Base-by-base conservation (phyloP, 768 basidiomycete genomes). In the Rhizopogon sp. region DNA sequence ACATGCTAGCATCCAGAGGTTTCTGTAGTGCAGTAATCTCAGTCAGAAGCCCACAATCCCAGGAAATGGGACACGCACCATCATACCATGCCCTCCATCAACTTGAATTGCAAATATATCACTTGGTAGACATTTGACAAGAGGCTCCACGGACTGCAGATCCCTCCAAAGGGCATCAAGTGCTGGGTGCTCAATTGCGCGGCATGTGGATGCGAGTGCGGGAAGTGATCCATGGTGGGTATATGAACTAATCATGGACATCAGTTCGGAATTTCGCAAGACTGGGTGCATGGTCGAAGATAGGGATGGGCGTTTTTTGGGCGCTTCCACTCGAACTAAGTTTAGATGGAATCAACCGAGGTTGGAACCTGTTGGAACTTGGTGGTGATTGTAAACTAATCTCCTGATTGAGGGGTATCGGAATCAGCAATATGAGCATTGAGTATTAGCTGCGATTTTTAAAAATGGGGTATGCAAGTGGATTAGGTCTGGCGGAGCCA, bases 151-250 rank as follows among this genome's bases (percentile, higher is more conserved):
- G 8, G 50, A 65, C 46, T 55, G 68, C 42, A 67, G 22, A 29
- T 61, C 51, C 35, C 50, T 52, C 67, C 66, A 67, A 2, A 69
- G 20, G 39, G 62, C 65, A 42, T 67, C 60, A 2, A 67, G 51
- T 39, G 67, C 66, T 33, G 58, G 59, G 39, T 64, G 59, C 5
- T 51, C 52, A 46, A 67, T 54, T 3, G 59, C 56, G 35, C 40
- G 61, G 49, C 66, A 67, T n/a, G 67, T 63, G 3, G 61, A 59
- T 3, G 65, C 66, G 0, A 69, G 37, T 1, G 58, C 51, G 11
- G 67, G 42, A 33, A 67, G 66, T 10, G 60, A 62, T 8, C 28
- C 6, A 9, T 31, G 29, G n/a, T 31, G 5, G 3, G n/a, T 31
- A 10, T 13, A 13, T 13, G 29, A 46, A 11, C 29, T 31, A 2